A percentile compares a stretch with the other conserved stretches of the same genome.
phyloP scores from a whole-genome alignment of 169 alveolate genomes.

The Toxoplasma gondii region DNA sequence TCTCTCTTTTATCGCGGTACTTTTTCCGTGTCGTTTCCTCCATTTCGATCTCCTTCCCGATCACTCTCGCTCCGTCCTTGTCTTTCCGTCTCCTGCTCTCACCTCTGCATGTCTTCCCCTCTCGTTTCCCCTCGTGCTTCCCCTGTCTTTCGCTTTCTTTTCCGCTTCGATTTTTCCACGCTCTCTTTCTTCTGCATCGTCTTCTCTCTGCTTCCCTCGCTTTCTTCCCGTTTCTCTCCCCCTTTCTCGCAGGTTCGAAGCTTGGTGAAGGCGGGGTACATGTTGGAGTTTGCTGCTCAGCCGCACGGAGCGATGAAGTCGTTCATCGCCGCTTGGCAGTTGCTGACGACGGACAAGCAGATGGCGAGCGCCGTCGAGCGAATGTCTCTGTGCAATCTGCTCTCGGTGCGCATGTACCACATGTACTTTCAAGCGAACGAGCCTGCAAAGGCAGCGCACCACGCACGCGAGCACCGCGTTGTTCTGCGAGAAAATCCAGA shows the following conservation, averaged over 20 bases:
- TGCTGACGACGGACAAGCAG: conserved; percentile 64
- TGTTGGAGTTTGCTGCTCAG: conserved; percentile 67
- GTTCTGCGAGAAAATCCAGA: conserved; percentile 67
- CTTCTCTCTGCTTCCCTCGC: not conserved
- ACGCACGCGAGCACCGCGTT: conserved; percentile 69
- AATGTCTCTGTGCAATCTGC: conserved; percentile 61
- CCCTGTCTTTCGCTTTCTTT: not conserved
- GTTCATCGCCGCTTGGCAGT: conserved; percentile 69
- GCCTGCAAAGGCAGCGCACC: conserved; percentile 69
- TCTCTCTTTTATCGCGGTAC: no score
- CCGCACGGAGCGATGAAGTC: conserved; percentile 71
- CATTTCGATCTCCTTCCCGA: not conserved
- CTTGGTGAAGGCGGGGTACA: conserved; percentile 67
- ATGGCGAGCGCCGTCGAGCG: conserved; percentile 68
- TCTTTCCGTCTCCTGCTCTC: not conserved
- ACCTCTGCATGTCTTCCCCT: not conserved
- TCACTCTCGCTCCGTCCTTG: not conserved
- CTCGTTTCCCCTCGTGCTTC: not conserved
- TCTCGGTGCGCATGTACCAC: conserved; percentile 68
- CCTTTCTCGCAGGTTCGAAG: conserved; percentile 46
- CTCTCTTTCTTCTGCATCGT: not conserved
- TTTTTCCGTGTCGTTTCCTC: no score
- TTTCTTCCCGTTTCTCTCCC: not conserved
- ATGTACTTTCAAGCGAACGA: conserved; percentile 68
- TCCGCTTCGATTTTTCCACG: not conserved